phyloP scores from a whole-genome alignment of 768 basidiomycete species.

The Serendipita sp. region DNA sequence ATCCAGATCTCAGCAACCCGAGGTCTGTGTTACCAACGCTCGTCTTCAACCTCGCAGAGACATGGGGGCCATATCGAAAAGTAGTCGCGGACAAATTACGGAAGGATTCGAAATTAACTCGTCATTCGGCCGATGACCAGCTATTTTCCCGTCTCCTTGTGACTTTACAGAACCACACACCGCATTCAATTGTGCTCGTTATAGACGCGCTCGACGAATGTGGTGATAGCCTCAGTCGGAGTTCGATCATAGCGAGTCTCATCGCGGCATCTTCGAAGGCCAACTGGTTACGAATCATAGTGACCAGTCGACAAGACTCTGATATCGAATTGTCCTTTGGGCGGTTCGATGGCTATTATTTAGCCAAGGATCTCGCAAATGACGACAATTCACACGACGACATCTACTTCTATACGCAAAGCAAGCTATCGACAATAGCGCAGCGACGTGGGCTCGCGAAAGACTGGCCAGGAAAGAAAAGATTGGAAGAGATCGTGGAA shows the following conservation, averaged over 20 bases:
- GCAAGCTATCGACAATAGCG: no score
- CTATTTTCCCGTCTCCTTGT: neutral
- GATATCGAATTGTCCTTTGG: neutral
- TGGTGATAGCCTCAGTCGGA: neutral
- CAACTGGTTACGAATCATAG: neutral
- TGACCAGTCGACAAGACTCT: neutral
- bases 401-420: no score
- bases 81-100: neutral
- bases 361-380: no score
- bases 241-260: neutral
- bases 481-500: no score
- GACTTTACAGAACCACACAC: neutral
- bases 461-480: no score
- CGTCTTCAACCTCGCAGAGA: neutral
- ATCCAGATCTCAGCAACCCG: neutral
- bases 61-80: neutral
- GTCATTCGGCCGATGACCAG: neutral
- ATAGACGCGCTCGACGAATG: neutral
- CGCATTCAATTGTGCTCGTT: neutral
- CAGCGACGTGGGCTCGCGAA: no score
- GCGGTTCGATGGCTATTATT: no score
- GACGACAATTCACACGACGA: no score
- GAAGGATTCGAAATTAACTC: neutral
- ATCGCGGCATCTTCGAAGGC: neutral
- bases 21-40: neutral